Evolutionary conservation across 106 monocot genomes (phyloP), one percentile per base, ranked within the genome.

Genomic region (Allium fistulosum): DNA sequence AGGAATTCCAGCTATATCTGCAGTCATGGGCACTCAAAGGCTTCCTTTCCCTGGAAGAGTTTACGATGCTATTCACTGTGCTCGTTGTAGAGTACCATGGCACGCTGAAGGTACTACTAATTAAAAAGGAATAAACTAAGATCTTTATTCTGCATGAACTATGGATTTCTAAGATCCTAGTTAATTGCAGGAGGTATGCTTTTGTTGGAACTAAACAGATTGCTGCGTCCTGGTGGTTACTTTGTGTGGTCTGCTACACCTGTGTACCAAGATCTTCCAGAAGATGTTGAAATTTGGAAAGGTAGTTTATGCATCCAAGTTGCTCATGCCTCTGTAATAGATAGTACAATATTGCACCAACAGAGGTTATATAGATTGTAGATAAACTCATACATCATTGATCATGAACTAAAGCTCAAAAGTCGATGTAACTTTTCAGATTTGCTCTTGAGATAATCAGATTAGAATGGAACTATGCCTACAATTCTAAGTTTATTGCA

Each of bases 171-270:
- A 17, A 70, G 10, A 49, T 69, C 14, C 47, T 70, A 26, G 37
- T 37, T 37, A 48, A 53, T 68, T 71, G 69, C 81, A 94, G 94
- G 86, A 76, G 94, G 94, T 28, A 84, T 62, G 71, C 94, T 94
- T 76, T 77, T 94, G 74, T 76, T 94, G 84, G 94, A 94, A 71
- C 65, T 94, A 74, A 90, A 94, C 55, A 70, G 94, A 48, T 71
- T 94, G 66, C 65, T 94, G 53, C 90, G 90, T 7, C 90, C 94
- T 70, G 94, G 94, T 75, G 94, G 94, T 48, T 87, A 82, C 55
- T 94, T 94, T 84, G 74, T 94, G 51, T 94, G 94, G 94, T 94
- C 94, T 73, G 94, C 94, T 10, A 90, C 94, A 62, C 94, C 94
- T 15, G 78, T 90, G 59, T 94, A 94, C 71, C 86, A 79, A 72